Base-by-base conservation (phyloP, 2,329 filamentous ascomycete genomes). In the Aspergillus niger region DNA sequence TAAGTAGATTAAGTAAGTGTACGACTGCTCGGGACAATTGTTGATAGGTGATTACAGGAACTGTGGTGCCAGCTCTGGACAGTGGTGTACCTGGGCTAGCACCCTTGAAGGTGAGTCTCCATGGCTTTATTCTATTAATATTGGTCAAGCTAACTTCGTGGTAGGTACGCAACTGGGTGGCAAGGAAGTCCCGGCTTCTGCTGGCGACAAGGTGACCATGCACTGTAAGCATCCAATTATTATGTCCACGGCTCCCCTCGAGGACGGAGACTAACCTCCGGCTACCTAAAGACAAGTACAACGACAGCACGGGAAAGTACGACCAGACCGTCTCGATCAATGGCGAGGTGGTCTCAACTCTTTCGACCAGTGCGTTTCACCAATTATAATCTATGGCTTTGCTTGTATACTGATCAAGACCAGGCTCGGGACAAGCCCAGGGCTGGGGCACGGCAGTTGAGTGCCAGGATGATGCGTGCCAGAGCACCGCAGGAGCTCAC, bases 71-170 rank as follows among this genome's bases (percentile, higher is more conserved):
- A 68, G 39, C 1, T 52, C 62, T 8, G 72, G 72, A 22, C 70
- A 74, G 51, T 74, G 72, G 72, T 74, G 72, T 48, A 67, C 66
- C 1, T 74, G 71, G 67, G 72, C 72, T 8, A 74, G 72, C 47
- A 73, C 70, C 0, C 66, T 74, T 7, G 64, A 73, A 53, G 69
- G 67, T 55, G 32, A 64, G 44, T 7, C 11, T 10, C 15, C 3
- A 36, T 26, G 26, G 5, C n/a, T 10, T 13, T 3, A 43, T 36
- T 1, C 5, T 20, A 5, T 5, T 4, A 3, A 20, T 1, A 1
- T 3, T 10, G 1, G 8, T 17, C 17, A 36, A 11, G 17, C 20
- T 44, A 13, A 44, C 20, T 24, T 3, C 1, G 11, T 11, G 43
- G 5, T 26, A 65, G 63, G 41, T 13, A 52, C 50, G 1, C 72